Conservation (phyloP, 225 moss, liverwort and hornwort genomes). For the Marchantia polymorpha region DNA sequence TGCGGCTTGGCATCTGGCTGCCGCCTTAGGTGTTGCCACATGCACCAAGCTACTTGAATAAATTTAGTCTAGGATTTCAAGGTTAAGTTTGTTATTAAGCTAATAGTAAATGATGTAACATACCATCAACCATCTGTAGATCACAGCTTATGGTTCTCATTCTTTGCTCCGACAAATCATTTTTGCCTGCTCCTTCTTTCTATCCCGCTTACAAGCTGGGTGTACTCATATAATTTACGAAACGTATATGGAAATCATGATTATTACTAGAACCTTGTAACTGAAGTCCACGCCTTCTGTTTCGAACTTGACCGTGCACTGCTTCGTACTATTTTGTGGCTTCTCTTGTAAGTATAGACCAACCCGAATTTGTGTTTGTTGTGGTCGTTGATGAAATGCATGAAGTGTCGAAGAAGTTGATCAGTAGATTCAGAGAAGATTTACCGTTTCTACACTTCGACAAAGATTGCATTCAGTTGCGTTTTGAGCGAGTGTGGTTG, state of each 20-base stretch:
- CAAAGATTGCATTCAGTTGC: too few relatives aligned
- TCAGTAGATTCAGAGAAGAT: too few relatives aligned
- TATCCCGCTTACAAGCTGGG: background rate
- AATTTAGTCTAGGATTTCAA: background rate
- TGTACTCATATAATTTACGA: background rate
- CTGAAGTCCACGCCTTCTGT: too few relatives aligned
- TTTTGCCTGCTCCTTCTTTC: background rate
- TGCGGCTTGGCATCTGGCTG: slow-evolving; percentile 94
- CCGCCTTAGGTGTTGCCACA: slow-evolving; percentile 81
- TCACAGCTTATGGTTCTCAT: background rate
- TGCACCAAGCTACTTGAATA: slow-evolving; percentile 40
- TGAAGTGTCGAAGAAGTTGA: too few relatives aligned
- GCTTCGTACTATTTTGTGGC: too few relatives aligned
- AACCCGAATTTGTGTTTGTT: too few relatives aligned
- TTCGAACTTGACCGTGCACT: too few relatives aligned
- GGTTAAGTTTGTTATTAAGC: background rate
- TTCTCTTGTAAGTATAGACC: too few relatives aligned
- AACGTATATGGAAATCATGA: background rate
- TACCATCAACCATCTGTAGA: background rate
- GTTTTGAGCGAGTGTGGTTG: too few relatives aligned
- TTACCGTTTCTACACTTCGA: too few relatives aligned
- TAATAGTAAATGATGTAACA: background rate
- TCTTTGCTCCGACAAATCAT: background rate
- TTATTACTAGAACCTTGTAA: too few relatives aligned
- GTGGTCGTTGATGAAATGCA: too few relatives aligned